These are phyloP conservation scores for Thymus mandschuricus DNA, from an alignment of 257 asterid species.

Conservation along the genomic window DNA sequence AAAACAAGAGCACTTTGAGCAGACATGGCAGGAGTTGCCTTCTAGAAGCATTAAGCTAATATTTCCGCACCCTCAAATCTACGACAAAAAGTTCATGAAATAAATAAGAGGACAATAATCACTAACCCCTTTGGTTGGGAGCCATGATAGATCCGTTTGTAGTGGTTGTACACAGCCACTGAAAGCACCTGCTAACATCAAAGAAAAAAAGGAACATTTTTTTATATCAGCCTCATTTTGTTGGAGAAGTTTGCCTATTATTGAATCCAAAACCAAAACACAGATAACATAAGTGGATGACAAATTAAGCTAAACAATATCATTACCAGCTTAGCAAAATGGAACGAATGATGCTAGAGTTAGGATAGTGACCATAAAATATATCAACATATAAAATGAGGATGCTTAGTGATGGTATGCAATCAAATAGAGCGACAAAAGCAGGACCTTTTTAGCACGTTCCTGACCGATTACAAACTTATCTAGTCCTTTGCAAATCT, in stretches of 20 bases:
- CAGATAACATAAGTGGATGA: slow-evolving; percentile 13
- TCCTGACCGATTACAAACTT: slow-evolving; percentile 93
- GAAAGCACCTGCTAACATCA: slow-evolving; percentile 73
- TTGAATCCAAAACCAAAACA: slow-evolving; percentile 7
- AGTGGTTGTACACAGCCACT: slow-evolving; percentile 91
- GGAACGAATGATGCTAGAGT: slow-evolving; percentile 2
- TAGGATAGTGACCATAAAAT: background rate
- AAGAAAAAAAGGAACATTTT: slow-evolving; percentile 13
- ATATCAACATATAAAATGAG: too few relatives aligned
- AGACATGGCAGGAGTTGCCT: slow-evolving; percentile 10
- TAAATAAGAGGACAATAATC: slow-evolving; percentile 20
- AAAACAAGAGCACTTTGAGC: slow-evolving; percentile 20
- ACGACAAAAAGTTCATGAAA: slow-evolving; percentile 7
- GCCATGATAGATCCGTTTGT: slow-evolving; percentile 80
- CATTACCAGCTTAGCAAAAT: slow-evolving; percentile 2
- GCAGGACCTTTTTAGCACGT: slow-evolving; percentile 84
- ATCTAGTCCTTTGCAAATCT: slow-evolving; percentile 88
- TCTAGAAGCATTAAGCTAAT: slow-evolving; percentile 17
- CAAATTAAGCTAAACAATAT: slow-evolving; percentile 6
- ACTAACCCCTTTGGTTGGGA: slow-evolving; percentile 76
- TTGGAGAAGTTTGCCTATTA: slow-evolving; percentile 16
- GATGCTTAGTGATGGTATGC: too few relatives aligned
- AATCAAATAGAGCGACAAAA: slow-evolving; percentile 5
- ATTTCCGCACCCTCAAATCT: slow-evolving; percentile 20
- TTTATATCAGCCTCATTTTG: background rate